Base-by-base conservation (phyloP, 495 filamentous ascomycete genomes). In the Aspergillus conjunctus region DNA sequence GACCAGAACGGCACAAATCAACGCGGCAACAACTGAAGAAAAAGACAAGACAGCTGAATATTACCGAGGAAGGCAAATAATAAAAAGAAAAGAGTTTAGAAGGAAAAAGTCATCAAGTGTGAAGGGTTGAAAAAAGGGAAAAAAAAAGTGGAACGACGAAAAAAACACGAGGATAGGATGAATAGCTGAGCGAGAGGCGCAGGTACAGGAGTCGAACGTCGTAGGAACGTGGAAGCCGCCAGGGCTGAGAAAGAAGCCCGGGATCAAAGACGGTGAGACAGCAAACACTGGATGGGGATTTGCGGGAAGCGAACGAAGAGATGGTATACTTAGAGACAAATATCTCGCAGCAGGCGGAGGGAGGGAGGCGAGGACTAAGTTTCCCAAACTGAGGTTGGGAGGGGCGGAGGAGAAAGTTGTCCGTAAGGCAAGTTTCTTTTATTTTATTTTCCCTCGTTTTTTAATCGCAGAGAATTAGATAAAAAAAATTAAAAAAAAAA, bases 171-270 rank as follows among this genome's bases (percentile, higher is more conserved):
- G 39, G 20, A 26, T 59, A 32, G 43, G 51, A 49, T 43, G 31
- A 44, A 52, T 50, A 65, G 58, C 55, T 61, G 54, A 54, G 21
- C 39, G 60, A 61, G 53, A 58, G 57, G 61, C 57, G 63, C 51
- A 54, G 61, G 57, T 45, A 67, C 49, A 58, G 66, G 2, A 26
- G 26, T 26, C 2, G 26, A 5, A 26, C 26, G 26, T 26, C 26
- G 26, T 63, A 56, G 66, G 72, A 63, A 70, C 62, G 60, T 72
- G 71, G 56, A 70, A 70, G 64, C 73, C 73, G 33, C 72, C 74
- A 75, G 73, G 71, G 70, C 72, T 66, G 55, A 71, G 20, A 37
- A 61, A 59, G 62, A 59, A 64, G 30, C 61, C 70, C 68, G 18
- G 55, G 45, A 57, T 51, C 37, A 60, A 45, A 56, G 51, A 20